Evolutionary conservation across 2,329 filamentous ascomycete species (phyloP).

Genomic region (Hirsutella minnesotensis): DNA sequence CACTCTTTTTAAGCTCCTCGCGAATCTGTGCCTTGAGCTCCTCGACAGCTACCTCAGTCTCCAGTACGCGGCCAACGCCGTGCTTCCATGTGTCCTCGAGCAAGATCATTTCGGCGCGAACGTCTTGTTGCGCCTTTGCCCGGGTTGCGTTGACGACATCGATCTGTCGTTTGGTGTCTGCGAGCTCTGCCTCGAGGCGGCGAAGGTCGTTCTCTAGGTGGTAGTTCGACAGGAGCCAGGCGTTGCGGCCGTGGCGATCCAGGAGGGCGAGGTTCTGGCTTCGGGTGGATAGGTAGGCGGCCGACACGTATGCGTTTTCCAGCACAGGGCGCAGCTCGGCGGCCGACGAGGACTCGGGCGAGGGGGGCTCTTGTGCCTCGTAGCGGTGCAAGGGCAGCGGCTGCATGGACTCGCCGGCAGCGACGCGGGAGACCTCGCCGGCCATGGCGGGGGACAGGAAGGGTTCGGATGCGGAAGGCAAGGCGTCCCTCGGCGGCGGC

Average conservation of each 20-base stretch:
- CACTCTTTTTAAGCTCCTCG: slow-evolving; percentile 37
- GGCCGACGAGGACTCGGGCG: slow-evolving; percentile 12
- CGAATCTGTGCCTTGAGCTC: slow-evolving; percentile 55
- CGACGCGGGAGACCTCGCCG: slow-evolving; percentile 57
- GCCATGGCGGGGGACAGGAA: slow-evolving; percentile 41
- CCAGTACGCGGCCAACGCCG: slow-evolving; percentile 67
- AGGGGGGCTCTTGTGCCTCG: slow-evolving; percentile 53
- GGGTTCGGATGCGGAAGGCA: slow-evolving; percentile 46
- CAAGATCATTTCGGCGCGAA: slow-evolving; percentile 58
- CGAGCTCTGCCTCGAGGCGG: slow-evolving; percentile 63
- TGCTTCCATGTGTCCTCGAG: slow-evolving; percentile 70
- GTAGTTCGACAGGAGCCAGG: slow-evolving; percentile 80
- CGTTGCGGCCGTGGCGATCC: slow-evolving; percentile 73
- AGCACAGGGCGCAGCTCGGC: slow-evolving; percentile 49
- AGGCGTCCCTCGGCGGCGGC: slow-evolving; percentile 25
- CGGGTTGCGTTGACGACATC: slow-evolving; percentile 63
- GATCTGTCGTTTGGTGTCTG: slow-evolving; percentile 51
- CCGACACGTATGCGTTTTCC: slow-evolving; percentile 36
- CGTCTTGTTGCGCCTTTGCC: slow-evolving; percentile 57
- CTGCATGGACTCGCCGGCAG: slow-evolving; percentile 26
- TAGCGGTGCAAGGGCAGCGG: slow-evolving; percentile 69
- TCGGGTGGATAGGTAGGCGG: slow-evolving; percentile 39
- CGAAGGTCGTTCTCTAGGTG: slow-evolving; percentile 58
- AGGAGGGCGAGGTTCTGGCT: slow-evolving; percentile 55
- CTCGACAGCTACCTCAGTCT: slow-evolving; percentile 79